Conservation (phyloP, 140 eudicot genomes). For the Cichorium intybus region DNA sequence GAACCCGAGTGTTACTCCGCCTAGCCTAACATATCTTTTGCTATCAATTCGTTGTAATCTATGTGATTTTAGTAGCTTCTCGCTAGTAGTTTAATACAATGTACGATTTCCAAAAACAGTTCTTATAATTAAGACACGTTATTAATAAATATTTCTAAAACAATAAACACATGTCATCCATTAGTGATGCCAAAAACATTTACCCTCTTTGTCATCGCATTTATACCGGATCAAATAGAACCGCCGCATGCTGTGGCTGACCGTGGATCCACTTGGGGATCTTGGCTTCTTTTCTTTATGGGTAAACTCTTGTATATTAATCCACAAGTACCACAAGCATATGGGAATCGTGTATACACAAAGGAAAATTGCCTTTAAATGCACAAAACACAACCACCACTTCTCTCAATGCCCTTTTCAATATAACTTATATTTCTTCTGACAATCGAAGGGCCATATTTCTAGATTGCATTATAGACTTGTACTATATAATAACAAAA, state of each 20-base stretch:
- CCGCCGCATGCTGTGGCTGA: not conserved
- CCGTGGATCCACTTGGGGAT: constrained; percentile 13
- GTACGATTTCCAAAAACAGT: too few species aligned
- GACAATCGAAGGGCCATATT: constrained; percentile 23
- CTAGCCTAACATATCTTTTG: too few species aligned
- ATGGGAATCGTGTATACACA: constrained; percentile 25
- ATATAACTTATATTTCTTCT: not conserved
- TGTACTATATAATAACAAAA: not conserved
- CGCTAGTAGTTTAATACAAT: too few species aligned
- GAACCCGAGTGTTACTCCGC: too few species aligned
- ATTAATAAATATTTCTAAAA: not conserved
- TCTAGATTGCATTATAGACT: not conserved
- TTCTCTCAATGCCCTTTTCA: constrained; percentile 7
- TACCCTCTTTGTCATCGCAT: not conserved
- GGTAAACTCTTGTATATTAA: not conserved
- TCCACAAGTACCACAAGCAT: constrained; percentile 8
- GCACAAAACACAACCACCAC: constrained; percentile 28
- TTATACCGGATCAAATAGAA: constrained; percentile 7
- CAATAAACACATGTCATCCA: too few species aligned
- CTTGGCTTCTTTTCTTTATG: not conserved
- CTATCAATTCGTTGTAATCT: too few species aligned
- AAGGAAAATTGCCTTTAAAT: constrained; percentile 18
- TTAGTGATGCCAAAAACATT: constrained; percentile 2
- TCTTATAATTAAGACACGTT: too few species aligned
- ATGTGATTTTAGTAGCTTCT: too few species aligned